These are phyloP conservation scores for Beauveria rudraprayagi DNA, from an alignment of 2,329 filamentous ascomycete genomes.

Conservation along the genomic window DNA sequence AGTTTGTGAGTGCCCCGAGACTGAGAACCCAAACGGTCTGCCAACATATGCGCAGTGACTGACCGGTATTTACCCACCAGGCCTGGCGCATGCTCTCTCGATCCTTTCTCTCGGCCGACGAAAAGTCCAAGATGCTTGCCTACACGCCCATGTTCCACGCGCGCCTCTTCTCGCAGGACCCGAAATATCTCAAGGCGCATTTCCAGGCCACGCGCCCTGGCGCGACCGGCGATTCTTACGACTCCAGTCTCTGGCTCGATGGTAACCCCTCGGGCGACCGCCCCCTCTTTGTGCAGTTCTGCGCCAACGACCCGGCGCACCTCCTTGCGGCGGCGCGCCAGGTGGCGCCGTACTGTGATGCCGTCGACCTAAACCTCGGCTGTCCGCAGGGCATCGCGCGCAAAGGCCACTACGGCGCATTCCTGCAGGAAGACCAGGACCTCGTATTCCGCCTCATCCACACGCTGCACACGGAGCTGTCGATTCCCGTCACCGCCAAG, in stretches of 20 bases:
- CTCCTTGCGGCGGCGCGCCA: slow-evolving; percentile 70
- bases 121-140: slow-evolving; percentile 61
- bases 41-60: not conserved
- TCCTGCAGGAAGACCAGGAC: slow-evolving; percentile 86
- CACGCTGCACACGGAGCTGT: slow-evolving; percentile 68
- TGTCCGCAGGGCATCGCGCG: slow-evolving; percentile 94
- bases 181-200: slow-evolving; percentile 68
- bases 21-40: not conserved
- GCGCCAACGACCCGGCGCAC: slow-evolving; percentile 76
- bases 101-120: slow-evolving; percentile 69
- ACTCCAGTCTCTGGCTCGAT: slow-evolving; percentile 57
- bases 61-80: slow-evolving; percentile 34
- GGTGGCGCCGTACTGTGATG: slow-evolving; percentile 84
- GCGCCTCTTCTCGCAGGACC: slow-evolving; percentile 70
- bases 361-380: slow-evolving; percentile 89
- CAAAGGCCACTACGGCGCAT: slow-evolving; percentile 86
- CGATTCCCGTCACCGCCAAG: slow-evolving; percentile 87
- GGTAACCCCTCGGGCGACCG: slow-evolving; percentile 79
- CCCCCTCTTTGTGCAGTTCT: slow-evolving; percentile 94
- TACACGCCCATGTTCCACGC: slow-evolving; percentile 98
- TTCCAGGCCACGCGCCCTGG: slow-evolving; percentile 59
- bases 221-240: slow-evolving; percentile 8
- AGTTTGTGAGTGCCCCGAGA: slow-evolving; percentile 62
- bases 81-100: slow-evolving; percentile 96
- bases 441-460: slow-evolving; percentile 77